Conservation (phyloP, 2,329 filamentous ascomycete genomes). For the Truncatella angustata region DNA sequence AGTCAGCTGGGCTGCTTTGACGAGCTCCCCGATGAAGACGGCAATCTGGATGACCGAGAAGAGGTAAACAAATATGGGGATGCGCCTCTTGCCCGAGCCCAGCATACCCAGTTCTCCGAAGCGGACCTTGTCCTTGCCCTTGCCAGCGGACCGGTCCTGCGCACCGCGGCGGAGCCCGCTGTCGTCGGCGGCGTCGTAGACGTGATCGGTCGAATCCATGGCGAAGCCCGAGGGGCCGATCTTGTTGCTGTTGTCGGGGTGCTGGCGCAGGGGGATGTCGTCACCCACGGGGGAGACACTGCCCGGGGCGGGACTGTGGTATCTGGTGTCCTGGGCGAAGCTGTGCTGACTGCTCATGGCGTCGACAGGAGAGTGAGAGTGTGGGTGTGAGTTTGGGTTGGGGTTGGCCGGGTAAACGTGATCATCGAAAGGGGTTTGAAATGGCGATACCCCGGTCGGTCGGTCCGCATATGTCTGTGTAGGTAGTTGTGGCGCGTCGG, state of each 20-base stretch:
- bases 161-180: conserved; percentile 7
- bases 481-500: conserved; percentile 29
- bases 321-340: conserved; percentile 55
- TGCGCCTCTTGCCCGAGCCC: conserved; percentile 51
- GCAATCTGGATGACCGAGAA: conserved; percentile 74
- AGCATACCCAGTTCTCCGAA: conserved; percentile 61
- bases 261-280: conserved; percentile 57
- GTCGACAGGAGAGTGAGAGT: conserved; percentile 28
- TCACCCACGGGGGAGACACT: conserved; percentile 43
- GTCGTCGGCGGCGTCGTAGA: conserved; percentile 54
- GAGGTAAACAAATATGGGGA: conserved; percentile 80
- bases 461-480: conserved; percentile 26
- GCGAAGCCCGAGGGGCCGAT: conserved; percentile 18
- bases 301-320: conserved; percentile 47
- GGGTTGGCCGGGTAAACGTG: conserved; percentile 61
- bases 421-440: conserved; percentile 67
- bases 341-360: conserved; percentile 36
- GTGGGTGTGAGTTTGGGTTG: too few species aligned
- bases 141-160: conserved; percentile 26
- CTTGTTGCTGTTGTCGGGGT: conserved; percentile 40
- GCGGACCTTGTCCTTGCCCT: conserved; percentile 39
- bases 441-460: conserved; percentile 48
- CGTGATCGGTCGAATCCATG: conserved; percentile 52
- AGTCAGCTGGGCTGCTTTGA: conserved; percentile 78
- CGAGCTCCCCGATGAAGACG: conserved; percentile 87